phyloP scores from a whole-genome alignment of 768 basidiomycete species.

The Heimioporus sp. region DNA sequence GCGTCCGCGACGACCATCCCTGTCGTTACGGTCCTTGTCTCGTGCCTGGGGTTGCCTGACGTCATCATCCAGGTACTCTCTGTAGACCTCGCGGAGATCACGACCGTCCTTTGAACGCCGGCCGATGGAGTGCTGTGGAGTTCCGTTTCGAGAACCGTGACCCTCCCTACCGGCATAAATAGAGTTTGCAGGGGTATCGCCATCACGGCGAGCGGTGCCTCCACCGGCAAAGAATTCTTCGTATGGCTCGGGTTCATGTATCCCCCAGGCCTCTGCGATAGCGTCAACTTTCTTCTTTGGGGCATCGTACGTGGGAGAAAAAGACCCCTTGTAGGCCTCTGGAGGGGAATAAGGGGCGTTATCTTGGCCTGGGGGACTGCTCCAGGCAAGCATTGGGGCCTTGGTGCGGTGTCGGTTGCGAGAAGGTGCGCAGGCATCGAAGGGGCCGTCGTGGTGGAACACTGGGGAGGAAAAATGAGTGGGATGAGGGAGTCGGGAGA shows the following conservation, averaged over 20 bases:
- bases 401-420: conserved; percentile 77
- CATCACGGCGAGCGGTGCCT: conserved; percentile 47
- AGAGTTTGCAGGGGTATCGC: conserved; percentile 61
- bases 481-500: neutral
- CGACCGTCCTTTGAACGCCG: conserved; percentile 48
- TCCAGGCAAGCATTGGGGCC: conserved; percentile 86
- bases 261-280: conserved; percentile 91
- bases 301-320: conserved; percentile 51
- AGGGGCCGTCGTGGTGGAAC: conserved; percentile 92
- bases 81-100: conserved; percentile 47
- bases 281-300: conserved; percentile 86
- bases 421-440: conserved; percentile 89
- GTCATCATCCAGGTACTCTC: conserved; percentile 43
- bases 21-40: conserved; percentile 35
- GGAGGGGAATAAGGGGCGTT: conserved; percentile 52
- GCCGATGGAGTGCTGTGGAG: conserved; percentile 36
- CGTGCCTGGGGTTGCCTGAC: conserved; percentile 24
- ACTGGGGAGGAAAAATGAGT: conserved; percentile 41
- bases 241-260: conserved; percentile 87
- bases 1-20: conserved; percentile 35
- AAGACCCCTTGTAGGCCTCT: conserved; percentile 39
- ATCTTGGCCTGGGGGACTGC: conserved; percentile 38
- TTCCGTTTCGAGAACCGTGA: conserved; percentile 33
- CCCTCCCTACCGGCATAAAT: conserved; percentile 67
- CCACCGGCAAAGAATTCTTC: conserved; percentile 89